Base-by-base conservation (phyloP, 192 early-diverging fungal species). In the Backusella sp. region DNA sequence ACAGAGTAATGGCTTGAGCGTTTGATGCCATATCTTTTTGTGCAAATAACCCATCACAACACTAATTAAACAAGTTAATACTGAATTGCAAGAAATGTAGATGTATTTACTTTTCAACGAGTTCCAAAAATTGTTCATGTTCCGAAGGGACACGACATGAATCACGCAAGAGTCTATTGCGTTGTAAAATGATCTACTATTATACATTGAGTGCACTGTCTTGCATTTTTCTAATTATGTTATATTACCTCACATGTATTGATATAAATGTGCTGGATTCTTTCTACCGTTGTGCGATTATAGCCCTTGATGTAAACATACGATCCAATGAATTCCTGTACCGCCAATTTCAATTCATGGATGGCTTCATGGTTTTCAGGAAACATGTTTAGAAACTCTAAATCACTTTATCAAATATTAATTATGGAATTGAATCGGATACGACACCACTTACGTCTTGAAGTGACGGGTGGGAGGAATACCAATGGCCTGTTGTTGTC, bases 301-400 rank as follows among this genome's bases (percentile, higher is more conserved):
- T 81, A 89, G 17, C 88, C 88, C 6, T 82, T 84, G 53, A 89
- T 84, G 69, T 87, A 89, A 15, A 89, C 83, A 77, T 87, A 89
- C 0, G 88, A 85, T 26, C 81, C 82, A 15, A 77, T 82, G 72
- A 89, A 89, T 70, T 89, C 86, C 12, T 82, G 79, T 11, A 83
- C 84, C 15, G 82, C 76, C 21, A 68, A 79, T 37, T 81, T 74
- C 56, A 86, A 77, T 41, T 84, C 83, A 4, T 72, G 69, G 14
- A 84, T 41, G 1, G 85, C 78, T 30, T 82, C 74, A 17, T 44
- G 68, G 1, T 83, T 79, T 70, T 86, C 82, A n/a, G 83, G 77
- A 23, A 86, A 78, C 17, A 81, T 73, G 21, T 83, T 81, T 3
- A 88, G 35, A 62, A 88, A 84, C 2, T 79, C 82, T 36, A 88